phyloP scores from a whole-genome alignment of 441 rosid genomes.

The Isatis lusitanica region DNA sequence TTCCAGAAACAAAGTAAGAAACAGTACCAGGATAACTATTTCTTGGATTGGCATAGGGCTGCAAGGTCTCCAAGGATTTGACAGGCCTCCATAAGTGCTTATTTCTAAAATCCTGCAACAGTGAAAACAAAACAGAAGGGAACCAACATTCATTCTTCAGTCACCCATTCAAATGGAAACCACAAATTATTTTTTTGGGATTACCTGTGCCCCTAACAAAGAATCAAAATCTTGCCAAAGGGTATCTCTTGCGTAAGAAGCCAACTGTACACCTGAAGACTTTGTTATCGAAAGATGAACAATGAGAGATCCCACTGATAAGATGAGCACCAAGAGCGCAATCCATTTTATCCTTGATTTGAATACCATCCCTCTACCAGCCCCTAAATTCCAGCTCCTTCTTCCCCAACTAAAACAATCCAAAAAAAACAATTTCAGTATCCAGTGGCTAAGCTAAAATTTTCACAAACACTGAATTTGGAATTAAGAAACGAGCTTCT shows the following conservation, averaged over 20 bases:
- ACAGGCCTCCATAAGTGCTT: constrained; percentile 82
- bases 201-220: constrained; percentile 47
- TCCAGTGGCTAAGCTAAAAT: no score
- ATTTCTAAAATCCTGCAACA: constrained; percentile 57
- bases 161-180: background rate
- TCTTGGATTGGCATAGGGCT: constrained; percentile 94
- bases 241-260: constrained; percentile 56
- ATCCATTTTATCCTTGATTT: constrained; percentile 92
- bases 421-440: constrained; percentile 20
- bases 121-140: constrained; percentile 23
- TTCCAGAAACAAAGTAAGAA: background rate
- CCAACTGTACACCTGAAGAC: constrained; percentile 58
- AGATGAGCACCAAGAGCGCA: constrained; percentile 64
- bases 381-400: constrained; percentile 35
- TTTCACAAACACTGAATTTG: no score
- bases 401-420: constrained; percentile 26
- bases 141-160: background rate
- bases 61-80: constrained; percentile 72
- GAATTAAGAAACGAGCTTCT: background rate
- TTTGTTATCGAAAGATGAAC: constrained; percentile 82
- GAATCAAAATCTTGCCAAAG: constrained; percentile 55
- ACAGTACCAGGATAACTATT: constrained; percentile 66
- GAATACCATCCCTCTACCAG: constrained; percentile 55
- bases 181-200: background rate
- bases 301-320: constrained; percentile 79